Evolutionary conservation across 345 rosid genomes (phyloP).

Genomic region (Brassica napus): Da-Ae NC_063436.1:1529501-1530000

Average conservation of each 20-base stretch:
- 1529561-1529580: conserved; percentile 94
- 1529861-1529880: conserved; percentile 95
- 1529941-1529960: no score
- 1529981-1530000: no score
- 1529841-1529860: conserved; percentile 98
- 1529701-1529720: neutral
- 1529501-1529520: neutral
- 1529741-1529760: no score
- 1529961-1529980: no score
- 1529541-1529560: neutral
- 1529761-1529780: no score
- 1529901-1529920: no score
- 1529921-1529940: no score
- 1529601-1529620: conserved; percentile 97
- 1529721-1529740: neutral
- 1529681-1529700: neutral
- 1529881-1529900: conserved; percentile 53
- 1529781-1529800: no score
- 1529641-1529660: conserved; percentile 98
- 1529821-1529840: conserved; percentile 99
- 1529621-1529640: conserved; percentile 85
- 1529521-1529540: neutral
- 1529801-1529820: no score
- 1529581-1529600: conserved; percentile 96
- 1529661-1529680: conserved; percentile 95